Conservation (phyloP, 2,329 filamentous ascomycete species). For the Penicillium sp. region DNA sequence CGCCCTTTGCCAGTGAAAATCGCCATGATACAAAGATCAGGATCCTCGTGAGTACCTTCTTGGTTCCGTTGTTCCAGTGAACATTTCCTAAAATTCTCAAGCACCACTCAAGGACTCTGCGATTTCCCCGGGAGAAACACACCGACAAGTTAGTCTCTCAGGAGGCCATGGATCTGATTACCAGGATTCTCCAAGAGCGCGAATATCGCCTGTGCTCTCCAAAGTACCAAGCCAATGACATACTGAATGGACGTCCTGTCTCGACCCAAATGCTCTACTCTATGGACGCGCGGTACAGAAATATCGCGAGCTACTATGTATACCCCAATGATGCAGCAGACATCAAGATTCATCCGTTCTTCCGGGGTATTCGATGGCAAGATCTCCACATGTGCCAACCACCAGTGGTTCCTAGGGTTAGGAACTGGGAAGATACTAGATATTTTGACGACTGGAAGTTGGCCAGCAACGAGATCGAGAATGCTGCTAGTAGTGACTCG, state of each 20-base stretch:
- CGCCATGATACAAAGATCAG: constrained; percentile 81
- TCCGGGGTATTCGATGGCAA: constrained; percentile 75
- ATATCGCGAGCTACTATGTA: constrained; percentile 61
- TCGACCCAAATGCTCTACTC: constrained; percentile 31
- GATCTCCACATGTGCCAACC: constrained; percentile 67
- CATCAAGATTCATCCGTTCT: constrained; percentile 87
- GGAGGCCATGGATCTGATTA: constrained; percentile 74
- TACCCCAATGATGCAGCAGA: constrained; percentile 82
- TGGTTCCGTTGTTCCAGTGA: constrained; percentile 8
- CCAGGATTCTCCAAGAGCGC: constrained; percentile 68
- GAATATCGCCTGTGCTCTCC: constrained; percentile 72
- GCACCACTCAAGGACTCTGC: constrained; percentile 68
- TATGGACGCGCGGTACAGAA: constrained; percentile 32
- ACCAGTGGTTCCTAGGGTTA: constrained; percentile 75
- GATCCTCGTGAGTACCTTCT: constrained; percentile 61
- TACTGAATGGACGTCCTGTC: constrained; percentile 29
- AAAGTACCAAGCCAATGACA: constrained; percentile 68
- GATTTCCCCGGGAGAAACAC: constrained; percentile 61
- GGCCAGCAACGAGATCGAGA: constrained; percentile 55
- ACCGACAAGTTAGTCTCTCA: constrained; percentile 59
- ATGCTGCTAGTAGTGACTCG: constrained; percentile 11
- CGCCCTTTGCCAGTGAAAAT: constrained; percentile 81
- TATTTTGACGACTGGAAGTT: constrained; percentile 82
- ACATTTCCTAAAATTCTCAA: constrained; percentile 30
- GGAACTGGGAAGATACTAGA: constrained; percentile 68